Conservation (phyloP, 805 yeast species). For the Phaffomyces thermotolerans region DNA sequence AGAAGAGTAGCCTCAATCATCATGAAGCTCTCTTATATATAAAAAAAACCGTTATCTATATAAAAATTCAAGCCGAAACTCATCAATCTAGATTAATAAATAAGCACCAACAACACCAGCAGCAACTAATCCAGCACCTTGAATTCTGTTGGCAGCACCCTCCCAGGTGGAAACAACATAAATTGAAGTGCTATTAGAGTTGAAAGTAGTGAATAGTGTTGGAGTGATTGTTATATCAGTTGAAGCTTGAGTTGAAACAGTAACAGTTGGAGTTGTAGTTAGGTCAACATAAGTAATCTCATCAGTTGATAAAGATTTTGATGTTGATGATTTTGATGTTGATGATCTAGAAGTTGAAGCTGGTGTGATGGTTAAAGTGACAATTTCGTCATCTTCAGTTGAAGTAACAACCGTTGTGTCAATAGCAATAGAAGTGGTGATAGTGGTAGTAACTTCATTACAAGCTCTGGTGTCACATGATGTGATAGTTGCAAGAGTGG, state of each 20-base stretch:
- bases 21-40: too few relatives aligned
- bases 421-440: constrained; percentile 11
- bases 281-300: constrained; percentile 31
- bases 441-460: constrained; percentile 5
- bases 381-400: constrained; percentile 13
- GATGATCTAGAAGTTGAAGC: not conserved
- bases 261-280: constrained; percentile 31
- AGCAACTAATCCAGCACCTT: constrained; percentile 21
- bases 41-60: not conserved
- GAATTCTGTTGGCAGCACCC: constrained; percentile 16
- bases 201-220: constrained; percentile 30
- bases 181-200: constrained; percentile 10
- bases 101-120: constrained; percentile 21
- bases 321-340: too few relatives aligned
- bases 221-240: constrained; percentile 32
- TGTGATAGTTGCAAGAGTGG: constrained; percentile 22
- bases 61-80: not conserved
- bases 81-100: constrained; percentile 12
- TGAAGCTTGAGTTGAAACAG: constrained; percentile 36
- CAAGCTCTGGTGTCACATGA: constrained; percentile 21
- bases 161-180: constrained; percentile 14
- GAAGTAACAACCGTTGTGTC: constrained; percentile 17
- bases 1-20: not conserved
- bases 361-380: constrained; percentile 17
- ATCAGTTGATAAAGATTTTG: constrained; percentile 31